Conservation (phyloP, 1,284 basidiomycete genomes). For the Ganoderma meredithae region DNA sequence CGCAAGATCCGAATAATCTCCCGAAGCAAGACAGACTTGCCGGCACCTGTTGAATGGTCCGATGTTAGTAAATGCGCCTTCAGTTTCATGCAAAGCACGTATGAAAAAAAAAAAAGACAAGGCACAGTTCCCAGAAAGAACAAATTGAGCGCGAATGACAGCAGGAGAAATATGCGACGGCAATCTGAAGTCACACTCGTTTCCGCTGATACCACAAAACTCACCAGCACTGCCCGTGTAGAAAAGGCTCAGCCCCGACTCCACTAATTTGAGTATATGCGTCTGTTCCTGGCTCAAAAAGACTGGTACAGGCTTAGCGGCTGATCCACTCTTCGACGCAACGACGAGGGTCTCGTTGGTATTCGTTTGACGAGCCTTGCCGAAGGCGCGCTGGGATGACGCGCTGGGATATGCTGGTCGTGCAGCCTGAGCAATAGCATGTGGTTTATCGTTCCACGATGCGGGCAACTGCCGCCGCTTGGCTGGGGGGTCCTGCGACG, state of each 20-base stretch:
- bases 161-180: neutral
- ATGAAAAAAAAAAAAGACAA: neutral
- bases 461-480: constrained; percentile 62
- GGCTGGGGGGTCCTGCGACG: constrained; percentile 44
- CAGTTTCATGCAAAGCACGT: neutral
- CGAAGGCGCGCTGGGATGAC: constrained; percentile 27
- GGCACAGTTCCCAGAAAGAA: neutral
- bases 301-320: constrained; percentile 51
- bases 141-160: neutral
- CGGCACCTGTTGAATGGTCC: constrained; percentile 69
- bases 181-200: neutral
- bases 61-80: constrained; percentile 28
- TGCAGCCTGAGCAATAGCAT: constrained; percentile 15
- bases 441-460: constrained; percentile 47
- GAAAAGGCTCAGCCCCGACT: constrained; percentile 83
- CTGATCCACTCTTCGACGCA: constrained; percentile 27
- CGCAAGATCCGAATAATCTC: constrained; percentile 80
- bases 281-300: constrained; percentile 86
- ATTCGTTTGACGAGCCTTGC: constrained; percentile 22
- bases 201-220: constrained; percentile 40
- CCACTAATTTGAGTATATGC: constrained; percentile 80
- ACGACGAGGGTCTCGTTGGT: constrained; percentile 27
- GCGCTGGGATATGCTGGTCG: constrained; percentile 40
- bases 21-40: constrained; percentile 90
- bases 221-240: constrained; percentile 97